Evolutionary conservation across 2,329 filamentous ascomycete genomes (phyloP), one percentile per base, ranked within the genome.

Genomic region (Penicillium sp.): DNA sequence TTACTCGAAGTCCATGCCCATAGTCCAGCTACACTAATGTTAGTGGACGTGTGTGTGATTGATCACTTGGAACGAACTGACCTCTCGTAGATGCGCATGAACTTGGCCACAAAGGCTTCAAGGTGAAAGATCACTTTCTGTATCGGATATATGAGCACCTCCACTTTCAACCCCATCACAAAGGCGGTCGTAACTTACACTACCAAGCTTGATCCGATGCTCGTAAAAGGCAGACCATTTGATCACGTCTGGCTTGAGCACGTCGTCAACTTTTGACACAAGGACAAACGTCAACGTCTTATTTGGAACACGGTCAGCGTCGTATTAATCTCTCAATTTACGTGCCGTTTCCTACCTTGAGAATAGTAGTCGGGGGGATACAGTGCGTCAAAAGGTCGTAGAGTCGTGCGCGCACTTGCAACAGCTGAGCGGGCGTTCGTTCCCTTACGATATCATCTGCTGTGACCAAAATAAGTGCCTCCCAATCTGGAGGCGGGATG

Each of bases 141-240:
- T 58, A 64, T 16, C 36, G 22, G 10, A 13, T 11, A 27, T 13
- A 52, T 62, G 43, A 72, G 55, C 37, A 41, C 16, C 13, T 7
- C 24, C 0, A 19, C 50, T 22, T 47, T 5, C 36, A 33, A 3
- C 4, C 4, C 13, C 2, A 16, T 16, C 7, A 24, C 4, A 7
- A 14, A 4, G 2, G 5, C 6, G 1, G 4, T 7, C 4, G 16
- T 22, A 7, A 75, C 81, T 69, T 76, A 83, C 81, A 63, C 79
- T 92, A 53, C 95, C 95, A 67, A 89, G 89, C 74, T 91, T 91
- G 77, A 98, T 91, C 61, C 95, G 86, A 76, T 99, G 95, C 77
- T 99, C 96, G 75, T 96, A 99, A 71, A 97, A 98, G 0, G 95
- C 93, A 4, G 92, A 91, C 95, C 95, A 99, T 72, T 89, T 91